Conservation (phyloP, 306 rosid genomes). For the Casuarina glauca region DNA sequence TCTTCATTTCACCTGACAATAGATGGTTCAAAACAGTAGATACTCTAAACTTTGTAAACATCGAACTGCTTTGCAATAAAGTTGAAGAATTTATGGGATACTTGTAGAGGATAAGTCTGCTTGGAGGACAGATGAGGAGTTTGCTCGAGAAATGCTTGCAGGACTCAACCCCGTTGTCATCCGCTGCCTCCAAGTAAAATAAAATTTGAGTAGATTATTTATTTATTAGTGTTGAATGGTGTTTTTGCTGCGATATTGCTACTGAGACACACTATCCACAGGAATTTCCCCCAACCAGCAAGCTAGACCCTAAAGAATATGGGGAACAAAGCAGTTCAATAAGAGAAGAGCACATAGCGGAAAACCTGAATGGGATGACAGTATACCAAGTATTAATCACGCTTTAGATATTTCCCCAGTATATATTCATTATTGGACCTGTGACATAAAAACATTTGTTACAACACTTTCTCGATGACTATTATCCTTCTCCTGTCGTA, state of each 20-base stretch:
- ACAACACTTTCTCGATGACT: too few relatives aligned
- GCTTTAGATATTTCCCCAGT: constrained; percentile 7
- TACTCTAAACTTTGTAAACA: background rate
- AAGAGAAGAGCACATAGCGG: constrained; percentile 51
- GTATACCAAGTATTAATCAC: constrained; percentile 48
- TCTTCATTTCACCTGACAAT: background rate
- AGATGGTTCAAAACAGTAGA: background rate
- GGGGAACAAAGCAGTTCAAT: constrained; percentile 81
- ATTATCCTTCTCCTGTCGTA: constrained; percentile 23
- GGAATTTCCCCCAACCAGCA: constrained; percentile 90
- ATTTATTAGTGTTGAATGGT: background rate
- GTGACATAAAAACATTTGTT: too few relatives aligned
- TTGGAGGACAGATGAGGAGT: constrained; percentile 93
- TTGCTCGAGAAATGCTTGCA: constrained; percentile 90
- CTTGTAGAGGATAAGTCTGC: constrained; percentile 65
- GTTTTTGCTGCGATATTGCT: constrained; percentile 1
- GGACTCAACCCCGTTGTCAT: constrained; percentile 94
- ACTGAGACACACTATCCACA: constrained; percentile 25
- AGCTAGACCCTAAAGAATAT: constrained; percentile 54
- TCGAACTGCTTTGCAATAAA: background rate
- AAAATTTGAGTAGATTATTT: background rate
- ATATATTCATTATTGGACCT: background rate
- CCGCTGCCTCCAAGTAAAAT: constrained; percentile 60
- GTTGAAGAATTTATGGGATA: constrained; percentile 1
- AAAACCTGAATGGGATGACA: constrained; percentile 57